These are phyloP conservation scores for Albizia julibrissin DNA, from an alignment of 306 rosid species.

Conservation along the genomic window DNA sequence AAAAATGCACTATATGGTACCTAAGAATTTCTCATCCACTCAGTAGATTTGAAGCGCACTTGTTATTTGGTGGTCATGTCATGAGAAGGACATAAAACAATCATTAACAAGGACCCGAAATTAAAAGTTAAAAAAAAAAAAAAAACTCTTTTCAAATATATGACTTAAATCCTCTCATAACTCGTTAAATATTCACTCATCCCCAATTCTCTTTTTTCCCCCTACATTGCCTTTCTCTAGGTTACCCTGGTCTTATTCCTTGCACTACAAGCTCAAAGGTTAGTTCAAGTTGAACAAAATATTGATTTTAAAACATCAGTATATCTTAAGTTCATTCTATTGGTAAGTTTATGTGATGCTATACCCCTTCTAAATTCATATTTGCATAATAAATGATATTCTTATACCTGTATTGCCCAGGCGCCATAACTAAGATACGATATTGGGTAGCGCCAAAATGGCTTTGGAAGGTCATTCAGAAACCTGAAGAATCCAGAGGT, in stretches of 20 bases:
- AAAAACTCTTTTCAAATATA: not conserved
- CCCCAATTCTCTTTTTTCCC: not conserved
- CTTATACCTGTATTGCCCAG: constrained; percentile 61
- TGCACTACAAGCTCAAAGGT: not conserved
- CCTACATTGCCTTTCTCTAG: not conserved
- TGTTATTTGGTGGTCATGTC: not conserved
- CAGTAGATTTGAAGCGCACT: not conserved
- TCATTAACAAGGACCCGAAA: not conserved
- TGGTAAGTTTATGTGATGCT: not conserved
- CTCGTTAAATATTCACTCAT: not conserved
- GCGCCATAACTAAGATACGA: constrained; percentile 63
- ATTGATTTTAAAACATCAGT: not conserved
- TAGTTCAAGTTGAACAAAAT: not conserved
- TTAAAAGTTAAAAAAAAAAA: not conserved
- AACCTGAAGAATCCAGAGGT: constrained; percentile 71
- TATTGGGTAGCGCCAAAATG: constrained; percentile 72
- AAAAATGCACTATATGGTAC: not conserved
- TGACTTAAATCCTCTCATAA: not conserved
- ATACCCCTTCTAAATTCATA: not conserved
- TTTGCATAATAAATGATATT: not conserved
- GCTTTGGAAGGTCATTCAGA: constrained; percentile 67
- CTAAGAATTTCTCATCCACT: not conserved
- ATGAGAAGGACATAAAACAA: not conserved
- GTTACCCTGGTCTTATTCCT: not conserved
- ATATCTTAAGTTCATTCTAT: not conserved